A percentile compares a stretch with the other conserved stretches of the same genome.
phyloP scores from a whole-genome alignment of 2,329 filamentous ascomycete genomes.

The Annulohypoxylon truncatum region DNA sequence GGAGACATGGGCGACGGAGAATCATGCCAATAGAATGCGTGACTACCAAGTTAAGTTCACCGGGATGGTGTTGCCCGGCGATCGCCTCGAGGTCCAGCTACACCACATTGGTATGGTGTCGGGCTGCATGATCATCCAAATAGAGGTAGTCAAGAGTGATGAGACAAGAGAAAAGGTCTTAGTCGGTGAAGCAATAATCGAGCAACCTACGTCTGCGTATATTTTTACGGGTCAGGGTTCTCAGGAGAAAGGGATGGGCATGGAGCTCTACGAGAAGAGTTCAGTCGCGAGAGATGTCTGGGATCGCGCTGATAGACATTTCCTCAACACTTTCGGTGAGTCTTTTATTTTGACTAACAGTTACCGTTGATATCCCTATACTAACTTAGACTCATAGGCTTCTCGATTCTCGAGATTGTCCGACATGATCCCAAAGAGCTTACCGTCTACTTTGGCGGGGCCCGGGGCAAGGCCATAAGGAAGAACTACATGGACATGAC shows the following conservation, averaged over 20 bases:
- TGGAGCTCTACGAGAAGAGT: constrained; percentile 54
- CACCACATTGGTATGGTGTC: constrained; percentile 51
- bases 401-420: constrained; percentile 52
- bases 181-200: constrained; percentile 40
- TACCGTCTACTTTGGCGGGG: constrained; percentile 54
- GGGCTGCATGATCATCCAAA: constrained; percentile 49
- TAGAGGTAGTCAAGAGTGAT: constrained; percentile 48
- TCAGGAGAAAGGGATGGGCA: constrained; percentile 55
- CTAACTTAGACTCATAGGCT: constrained; percentile 30
- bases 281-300: constrained; percentile 50
- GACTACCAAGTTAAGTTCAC: constrained; percentile 49
- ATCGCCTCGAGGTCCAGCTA: constrained; percentile 48
- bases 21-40: constrained; percentile 41
- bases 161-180: constrained; percentile 49
- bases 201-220: constrained; percentile 50
- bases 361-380: neutral
- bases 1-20: constrained; percentile 39
- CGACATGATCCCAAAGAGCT: constrained; percentile 52
- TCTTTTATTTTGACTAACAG: constrained; percentile 7
- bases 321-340: constrained; percentile 49
- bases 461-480: constrained; percentile 48
- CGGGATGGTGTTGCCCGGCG: constrained; percentile 53
- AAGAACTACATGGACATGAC: constrained; percentile 51
- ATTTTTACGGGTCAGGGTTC: constrained; percentile 57
- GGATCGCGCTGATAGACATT: constrained; percentile 52